Evolutionary conservation across 1,284 basidiomycete species (phyloP), one percentile per base, ranked within the genome.

Genomic region (Trichosporon sp.): DNA sequence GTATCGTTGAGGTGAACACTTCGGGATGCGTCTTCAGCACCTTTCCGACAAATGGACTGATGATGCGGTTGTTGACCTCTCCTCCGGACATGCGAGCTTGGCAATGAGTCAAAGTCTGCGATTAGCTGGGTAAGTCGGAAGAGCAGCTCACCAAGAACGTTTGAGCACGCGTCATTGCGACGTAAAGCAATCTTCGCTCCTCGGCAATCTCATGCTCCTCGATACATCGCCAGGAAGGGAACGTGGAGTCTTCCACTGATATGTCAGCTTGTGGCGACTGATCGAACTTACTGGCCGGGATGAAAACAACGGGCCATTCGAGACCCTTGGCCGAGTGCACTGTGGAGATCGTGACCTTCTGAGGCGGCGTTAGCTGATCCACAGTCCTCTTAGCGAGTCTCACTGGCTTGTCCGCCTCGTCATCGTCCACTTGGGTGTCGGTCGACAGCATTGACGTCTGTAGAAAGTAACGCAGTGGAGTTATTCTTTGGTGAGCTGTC

Each of bases 261-360:
- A 11, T 6, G 29, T 65, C 16, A 68, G 58, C 25, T 6, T 8
- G 8, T 2, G 8, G 4, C 23, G n/a, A 23, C 5, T 13, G 13
- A 63, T 14, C 2, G 0, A 5, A 29, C 75, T 70, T 63, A 73
- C 81, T 74, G 61, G 67, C 79, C 37, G 74, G 79, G n/a, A 81
- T 73, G 59, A 80, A 80, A 0, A 80, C 78, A 0, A 79, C 89
- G 0, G 91, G 91, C 91, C 92, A 96, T 77, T 96, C 92, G 6
- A 95, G 83, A 0, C 92, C 92, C 78, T 96, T 96, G 0, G 92
- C 91, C 10, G 91, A 86, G 80, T 96, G 93, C 58, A 91, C 91
- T 0, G 92, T 95, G 0, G 89, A 86, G 49, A 95, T 87, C 0
- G 89, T 92, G 4, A 96, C 92, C 84, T 88, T 91, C 86, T 89